Conservation (phyloP, 176 grass and related monocot genomes). For the Juncus effusus region DNA sequence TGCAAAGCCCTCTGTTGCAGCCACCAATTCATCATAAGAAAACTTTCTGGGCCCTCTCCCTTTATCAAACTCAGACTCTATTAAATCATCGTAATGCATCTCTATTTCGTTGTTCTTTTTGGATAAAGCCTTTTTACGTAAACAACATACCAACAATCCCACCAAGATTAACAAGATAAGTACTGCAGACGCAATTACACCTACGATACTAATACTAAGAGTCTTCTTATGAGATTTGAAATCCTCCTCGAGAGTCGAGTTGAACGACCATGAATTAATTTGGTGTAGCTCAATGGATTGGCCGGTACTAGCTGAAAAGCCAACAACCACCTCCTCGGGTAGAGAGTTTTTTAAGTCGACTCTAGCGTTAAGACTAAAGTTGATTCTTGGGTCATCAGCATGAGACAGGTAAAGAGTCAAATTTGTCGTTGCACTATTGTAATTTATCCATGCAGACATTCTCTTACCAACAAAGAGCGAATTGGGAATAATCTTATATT, state of each 20-base stretch:
- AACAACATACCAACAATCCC: neutral
- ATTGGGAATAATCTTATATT: neutral
- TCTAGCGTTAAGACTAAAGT: constrained; percentile 6
- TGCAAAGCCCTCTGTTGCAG: constrained; percentile 36
- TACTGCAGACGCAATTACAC: neutral
- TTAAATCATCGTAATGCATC: constrained; percentile 22
- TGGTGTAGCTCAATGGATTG: neutral
- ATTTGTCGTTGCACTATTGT: neutral
- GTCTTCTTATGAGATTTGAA: neutral
- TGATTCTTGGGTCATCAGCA: neutral
- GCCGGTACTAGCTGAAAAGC: constrained; percentile 61
- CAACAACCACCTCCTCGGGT: constrained; percentile 32
- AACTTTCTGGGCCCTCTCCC: constrained; percentile 11
- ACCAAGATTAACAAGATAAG: constrained; percentile 14
- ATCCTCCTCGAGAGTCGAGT: constrained; percentile 31
- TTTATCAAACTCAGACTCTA: constrained; percentile 1
- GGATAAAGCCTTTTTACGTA: neutral
- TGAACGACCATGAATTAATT: constrained; percentile 50
- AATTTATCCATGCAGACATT: constrained; percentile 9
- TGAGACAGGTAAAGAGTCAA: constrained; percentile 2
- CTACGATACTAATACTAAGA: neutral
- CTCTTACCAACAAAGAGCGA: no score
- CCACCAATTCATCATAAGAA: constrained; percentile 19
- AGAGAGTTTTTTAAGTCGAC: constrained; percentile 32
- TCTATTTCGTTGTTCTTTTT: neutral